phyloP scores from a whole-genome alignment of 495 filamentous ascomycete species.

The Podospora bellae-mahoneyi region DNA sequence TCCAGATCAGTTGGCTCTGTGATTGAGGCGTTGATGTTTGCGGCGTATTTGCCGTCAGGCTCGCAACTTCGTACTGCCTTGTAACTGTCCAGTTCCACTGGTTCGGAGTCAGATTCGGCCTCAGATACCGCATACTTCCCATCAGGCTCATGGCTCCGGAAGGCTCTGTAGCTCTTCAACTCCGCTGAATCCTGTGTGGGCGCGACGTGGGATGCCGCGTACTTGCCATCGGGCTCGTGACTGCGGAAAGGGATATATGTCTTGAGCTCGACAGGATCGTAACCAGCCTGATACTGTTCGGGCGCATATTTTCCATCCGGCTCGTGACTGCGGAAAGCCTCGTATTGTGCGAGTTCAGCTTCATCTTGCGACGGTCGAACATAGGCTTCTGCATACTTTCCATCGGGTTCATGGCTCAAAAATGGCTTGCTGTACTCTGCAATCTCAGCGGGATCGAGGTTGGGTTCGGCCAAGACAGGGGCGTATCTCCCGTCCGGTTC shows the following conservation, averaged over 20 bases:
- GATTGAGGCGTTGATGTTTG: neutral
- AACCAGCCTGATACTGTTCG: constrained; percentile 10
- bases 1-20: constrained; percentile 6
- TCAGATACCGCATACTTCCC: constrained; percentile 28
- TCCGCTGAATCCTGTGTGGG: constrained; percentile 10
- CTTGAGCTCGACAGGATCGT: constrained; percentile 14
- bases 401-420: constrained; percentile 21
- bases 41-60: constrained; percentile 14
- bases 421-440: neutral
- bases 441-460: neutral
- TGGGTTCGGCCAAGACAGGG: neutral
- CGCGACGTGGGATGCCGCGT: constrained; percentile 10
- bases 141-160: constrained; percentile 33
- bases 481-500: constrained; percentile 7
- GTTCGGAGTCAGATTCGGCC: constrained; percentile 7
- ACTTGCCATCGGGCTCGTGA: constrained; percentile 34
- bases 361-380: constrained; percentile 7
- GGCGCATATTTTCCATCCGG: constrained; percentile 32
- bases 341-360: constrained; percentile 31
- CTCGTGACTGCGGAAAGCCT: constrained; percentile 36
- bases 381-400: constrained; percentile 19
- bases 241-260: constrained; percentile 28
- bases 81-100: constrained; percentile 32
- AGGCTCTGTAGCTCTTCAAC: constrained; percentile 23
- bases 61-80: constrained; percentile 13